Base-by-base conservation (phyloP, 768 basidiomycete genomes). In the Filobasidium floriforme region DNA sequence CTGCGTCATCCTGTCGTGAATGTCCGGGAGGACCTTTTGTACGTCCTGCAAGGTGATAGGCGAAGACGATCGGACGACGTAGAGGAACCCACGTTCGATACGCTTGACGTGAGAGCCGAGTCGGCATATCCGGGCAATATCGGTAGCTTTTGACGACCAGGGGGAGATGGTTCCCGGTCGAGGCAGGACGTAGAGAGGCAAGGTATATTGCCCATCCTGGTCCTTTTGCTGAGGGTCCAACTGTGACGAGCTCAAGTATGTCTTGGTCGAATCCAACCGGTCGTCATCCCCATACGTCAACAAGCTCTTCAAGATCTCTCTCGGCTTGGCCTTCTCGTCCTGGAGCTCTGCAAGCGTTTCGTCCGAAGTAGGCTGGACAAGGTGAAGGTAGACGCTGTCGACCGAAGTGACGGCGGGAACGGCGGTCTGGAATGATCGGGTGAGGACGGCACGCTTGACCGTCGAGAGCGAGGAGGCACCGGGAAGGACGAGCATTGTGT, bases 71-170 rank as follows among this genome's bases (percentile, higher is more conserved):
- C 83, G 81, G 40, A 82, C 80, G 77, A 96, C 82, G 62, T 84
- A 81, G 72, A 87, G 90, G 6, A 83, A 85, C 3, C 94, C 93
- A 22, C 96, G 85, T 77, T 99, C 96, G 64, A 99, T 80, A 44
- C 96, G 85, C 68, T 88, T 84, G 61, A 99, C 80, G 62, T 86
- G 81, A 1, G 79, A 75, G 22, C 83, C 85, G 1, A 99, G 86
- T 62, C 87, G 88, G 81, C 96, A 99, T 61, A 97, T 85, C 10
- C 80, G 80, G 24, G 93, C 85, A 63, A 99, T 98, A 76, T 99
- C 93, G 0, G 94, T 97, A 1, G 96, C 94, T 80, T 99, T 99
- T 79, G 90, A 94, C 6, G 94, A 97, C 96, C 96, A 99, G 1
- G 96, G 93, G 4, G 94, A 97, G 73, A 98, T 88, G 3, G 93